Evolutionary conservation across 1,284 basidiomycete species (phyloP).

Genomic region (Puccinia horiana): DNA sequence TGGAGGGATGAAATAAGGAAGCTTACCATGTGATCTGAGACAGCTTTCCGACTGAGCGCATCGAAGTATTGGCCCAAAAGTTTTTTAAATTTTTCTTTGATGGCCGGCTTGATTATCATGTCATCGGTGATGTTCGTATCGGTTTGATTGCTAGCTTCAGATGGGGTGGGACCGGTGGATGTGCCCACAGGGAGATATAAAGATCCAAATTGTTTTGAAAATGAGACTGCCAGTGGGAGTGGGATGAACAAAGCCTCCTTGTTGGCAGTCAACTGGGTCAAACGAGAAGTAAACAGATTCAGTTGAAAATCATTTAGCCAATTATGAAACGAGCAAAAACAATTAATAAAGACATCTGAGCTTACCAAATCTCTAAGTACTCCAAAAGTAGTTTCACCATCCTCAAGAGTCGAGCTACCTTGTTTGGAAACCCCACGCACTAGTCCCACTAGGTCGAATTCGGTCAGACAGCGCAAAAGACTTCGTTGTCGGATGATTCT

Average conservation of each 20-base stretch:
- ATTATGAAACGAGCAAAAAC: not conserved
- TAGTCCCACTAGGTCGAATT: slow-evolving; percentile 79
- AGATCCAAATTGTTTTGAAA: slow-evolving; percentile 80
- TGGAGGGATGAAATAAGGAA: not conserved
- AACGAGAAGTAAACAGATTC: slow-evolving; percentile 13
- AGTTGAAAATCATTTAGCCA: not conserved
- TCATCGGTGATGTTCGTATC: slow-evolving; percentile 61
- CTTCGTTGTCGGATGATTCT: slow-evolving; percentile 80
- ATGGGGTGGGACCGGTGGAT: slow-evolving; percentile 65
- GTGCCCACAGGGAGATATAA: slow-evolving; percentile 68
- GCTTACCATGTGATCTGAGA: slow-evolving; percentile 70
- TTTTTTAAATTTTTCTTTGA: slow-evolving; percentile 82
- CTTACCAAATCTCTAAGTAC: slow-evolving; percentile 67
- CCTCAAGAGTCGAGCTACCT: slow-evolving; percentile 36
- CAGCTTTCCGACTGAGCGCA: slow-evolving; percentile 82
- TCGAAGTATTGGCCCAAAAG: slow-evolving; percentile 94
- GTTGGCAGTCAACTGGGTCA: slow-evolving; percentile 40
- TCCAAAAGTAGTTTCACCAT: slow-evolving; percentile 53
- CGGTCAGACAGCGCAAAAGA: slow-evolving; percentile 79
- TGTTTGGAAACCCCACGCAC: slow-evolving; percentile 57
- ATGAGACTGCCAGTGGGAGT: slow-evolving; percentile 53
- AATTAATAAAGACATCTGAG: slow-evolving; percentile 21
- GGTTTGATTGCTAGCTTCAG: slow-evolving; percentile 69
- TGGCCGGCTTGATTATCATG: slow-evolving; percentile 77
- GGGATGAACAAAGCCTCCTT: slow-evolving; percentile 52